phyloP scores from a whole-genome alignment of 768 basidiomycete genomes.

The Suillus occidentalis region DNA sequence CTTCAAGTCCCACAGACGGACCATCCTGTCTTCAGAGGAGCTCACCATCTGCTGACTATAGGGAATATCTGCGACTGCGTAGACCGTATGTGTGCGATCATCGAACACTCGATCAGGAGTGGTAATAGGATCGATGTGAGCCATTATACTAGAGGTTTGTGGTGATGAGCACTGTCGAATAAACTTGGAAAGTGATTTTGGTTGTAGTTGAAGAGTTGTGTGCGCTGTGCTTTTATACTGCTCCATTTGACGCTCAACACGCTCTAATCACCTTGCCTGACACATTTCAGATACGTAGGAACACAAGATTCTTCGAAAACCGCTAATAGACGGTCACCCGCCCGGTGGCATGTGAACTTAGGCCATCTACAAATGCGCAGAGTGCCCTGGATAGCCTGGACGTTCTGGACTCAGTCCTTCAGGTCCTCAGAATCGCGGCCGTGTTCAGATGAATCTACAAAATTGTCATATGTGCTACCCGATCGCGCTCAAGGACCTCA shows the following conservation, averaged over 20 bases:
- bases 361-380: neutral
- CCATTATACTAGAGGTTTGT: neutral
- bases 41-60: neutral
- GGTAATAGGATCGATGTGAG: neutral
- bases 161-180: neutral
- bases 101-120: neutral
- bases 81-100: neutral
- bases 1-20: neutral
- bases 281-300: neutral
- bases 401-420: neutral
- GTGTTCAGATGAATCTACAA: neutral
- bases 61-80: neutral
- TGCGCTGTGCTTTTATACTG: neutral
- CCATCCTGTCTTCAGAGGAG: neutral
- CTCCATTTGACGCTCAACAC: neutral
- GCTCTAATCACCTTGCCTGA: neutral
- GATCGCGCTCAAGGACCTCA: no score
- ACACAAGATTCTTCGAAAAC: neutral
- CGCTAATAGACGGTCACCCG: neutral
- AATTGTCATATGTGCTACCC: neutral
- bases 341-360: neutral
- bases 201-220: neutral
- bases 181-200: neutral
- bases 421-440: neutral
- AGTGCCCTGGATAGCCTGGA: neutral